phyloP scores from a whole-genome alignment of 1,284 basidiomycete genomes.

The Microbotryomycetes sp. region DNA sequence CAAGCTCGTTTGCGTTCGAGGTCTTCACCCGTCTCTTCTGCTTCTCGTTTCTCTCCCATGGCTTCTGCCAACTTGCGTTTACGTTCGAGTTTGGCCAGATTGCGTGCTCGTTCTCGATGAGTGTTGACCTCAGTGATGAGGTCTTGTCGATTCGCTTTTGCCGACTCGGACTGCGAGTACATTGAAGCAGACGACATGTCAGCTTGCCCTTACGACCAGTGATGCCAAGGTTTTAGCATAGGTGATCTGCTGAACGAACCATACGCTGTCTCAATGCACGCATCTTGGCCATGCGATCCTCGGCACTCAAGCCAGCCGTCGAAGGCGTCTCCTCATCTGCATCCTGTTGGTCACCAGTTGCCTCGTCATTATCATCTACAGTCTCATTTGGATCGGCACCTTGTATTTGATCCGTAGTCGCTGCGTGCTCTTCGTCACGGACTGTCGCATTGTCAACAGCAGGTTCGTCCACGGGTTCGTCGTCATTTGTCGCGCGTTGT shows the following conservation, averaged over 20 bases:
- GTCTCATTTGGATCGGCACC: too few species aligned
- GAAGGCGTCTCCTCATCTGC: conserved; percentile 14
- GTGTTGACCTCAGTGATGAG: conserved; percentile 74
- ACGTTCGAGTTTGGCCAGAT: conserved; percentile 71
- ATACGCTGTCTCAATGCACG: conserved; percentile 66
- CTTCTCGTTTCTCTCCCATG: conserved; percentile 78
- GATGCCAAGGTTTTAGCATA: background rate
- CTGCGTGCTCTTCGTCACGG: too few species aligned
- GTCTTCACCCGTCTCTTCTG: conserved; percentile 72
- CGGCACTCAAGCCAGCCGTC: conserved; percentile 50
- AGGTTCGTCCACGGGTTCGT: background rate
- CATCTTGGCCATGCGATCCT: conserved; percentile 69
- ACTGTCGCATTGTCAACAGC: too few species aligned
- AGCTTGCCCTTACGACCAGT: background rate
- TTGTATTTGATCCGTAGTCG: too few species aligned
- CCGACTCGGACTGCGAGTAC: conserved; percentile 59
- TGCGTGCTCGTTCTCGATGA: conserved; percentile 64
- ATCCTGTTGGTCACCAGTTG: too few species aligned
- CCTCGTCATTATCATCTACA: too few species aligned
- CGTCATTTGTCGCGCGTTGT: too few species aligned
- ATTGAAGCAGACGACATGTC: too few species aligned
- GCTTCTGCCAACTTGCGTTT: conserved; percentile 82
- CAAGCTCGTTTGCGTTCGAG: conserved; percentile 73
- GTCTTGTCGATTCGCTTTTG: conserved; percentile 72
- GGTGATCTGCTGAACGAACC: too few species aligned